These are phyloP conservation scores for Tuber microsphaerosporum DNA, from an alignment of 495 filamentous ascomycete genomes.

Conservation along the genomic window DNA sequence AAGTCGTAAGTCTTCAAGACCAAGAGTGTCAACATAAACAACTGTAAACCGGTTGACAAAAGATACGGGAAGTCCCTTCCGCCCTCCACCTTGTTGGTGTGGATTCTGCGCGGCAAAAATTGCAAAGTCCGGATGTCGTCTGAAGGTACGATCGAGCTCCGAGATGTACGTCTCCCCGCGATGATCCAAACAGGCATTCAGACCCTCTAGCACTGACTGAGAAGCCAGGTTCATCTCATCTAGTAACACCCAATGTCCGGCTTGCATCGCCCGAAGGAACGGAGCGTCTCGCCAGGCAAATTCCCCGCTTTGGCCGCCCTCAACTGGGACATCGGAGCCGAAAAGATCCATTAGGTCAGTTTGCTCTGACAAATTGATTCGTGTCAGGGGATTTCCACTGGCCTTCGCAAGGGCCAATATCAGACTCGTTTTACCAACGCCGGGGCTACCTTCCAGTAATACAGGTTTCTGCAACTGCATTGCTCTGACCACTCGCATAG, in stretches of 20 bases:
- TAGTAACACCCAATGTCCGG: constrained; percentile 87
- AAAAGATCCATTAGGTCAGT: constrained; percentile 97
- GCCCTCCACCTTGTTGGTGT: constrained; percentile 89
- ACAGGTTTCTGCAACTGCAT: constrained; percentile 84
- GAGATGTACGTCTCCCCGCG: constrained; percentile 92
- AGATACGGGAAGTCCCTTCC: constrained; percentile 89
- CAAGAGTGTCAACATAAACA: constrained; percentile 87
- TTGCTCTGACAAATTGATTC: constrained; percentile 96
- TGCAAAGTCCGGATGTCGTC: constrained; percentile 76
- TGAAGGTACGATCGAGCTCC: constrained; percentile 88
- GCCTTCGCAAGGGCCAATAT: constrained; percentile 73
- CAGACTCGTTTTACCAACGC: constrained; percentile 94
- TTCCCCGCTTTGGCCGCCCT: constrained; percentile 75
- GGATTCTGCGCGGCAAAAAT: constrained; percentile 97
- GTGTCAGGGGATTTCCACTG: constrained; percentile 69
- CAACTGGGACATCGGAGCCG: constrained; percentile 90
- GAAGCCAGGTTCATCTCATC: constrained; percentile 99
- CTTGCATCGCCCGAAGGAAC: constrained; percentile 92
- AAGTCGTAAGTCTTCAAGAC: constrained; percentile 64
- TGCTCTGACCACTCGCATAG: constrained; percentile 83
- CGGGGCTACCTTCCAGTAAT: constrained; percentile 87
- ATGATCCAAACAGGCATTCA: constrained; percentile 96
- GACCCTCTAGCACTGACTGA: constrained; percentile 89
- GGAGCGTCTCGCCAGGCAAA: constrained; percentile 95
- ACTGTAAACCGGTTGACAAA: constrained; percentile 98